phyloP scores from a whole-genome alignment of 2,329 filamentous ascomycete species.

The Aspergillus quadricinctus region DNA sequence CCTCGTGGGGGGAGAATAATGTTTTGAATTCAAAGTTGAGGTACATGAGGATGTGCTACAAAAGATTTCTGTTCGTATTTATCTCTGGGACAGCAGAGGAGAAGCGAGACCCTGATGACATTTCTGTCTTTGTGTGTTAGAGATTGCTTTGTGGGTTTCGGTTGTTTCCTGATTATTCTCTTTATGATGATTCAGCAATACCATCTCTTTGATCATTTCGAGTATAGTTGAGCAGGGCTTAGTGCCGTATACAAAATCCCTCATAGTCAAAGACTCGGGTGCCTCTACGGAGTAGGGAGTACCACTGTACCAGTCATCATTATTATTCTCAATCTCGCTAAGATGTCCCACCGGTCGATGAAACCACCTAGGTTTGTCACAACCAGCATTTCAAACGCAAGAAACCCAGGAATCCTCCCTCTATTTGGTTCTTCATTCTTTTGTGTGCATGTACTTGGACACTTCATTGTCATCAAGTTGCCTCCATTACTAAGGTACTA shows the following conservation, averaged over 20 bases:
- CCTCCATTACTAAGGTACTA: not conserved
- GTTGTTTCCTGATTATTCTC: not conserved
- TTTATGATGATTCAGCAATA: not conserved
- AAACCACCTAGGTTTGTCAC: slow-evolving; percentile 3
- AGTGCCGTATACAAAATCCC: slow-evolving; percentile 15
- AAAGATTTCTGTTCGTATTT: not conserved
- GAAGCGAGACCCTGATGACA: not conserved
- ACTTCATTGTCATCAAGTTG: not conserved
- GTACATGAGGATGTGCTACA: not conserved
- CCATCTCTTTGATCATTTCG: not conserved
- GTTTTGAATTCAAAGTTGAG: not conserved
- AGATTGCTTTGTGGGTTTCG: not conserved
- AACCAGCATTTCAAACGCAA: not conserved
- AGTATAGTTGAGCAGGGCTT: slow-evolving; percentile 1
- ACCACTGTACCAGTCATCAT: slow-evolving; percentile 1
- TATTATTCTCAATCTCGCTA: not conserved
- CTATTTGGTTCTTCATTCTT: not conserved
- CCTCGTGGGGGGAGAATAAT: slow-evolving; percentile 1
- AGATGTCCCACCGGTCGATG: slow-evolving; percentile 1
- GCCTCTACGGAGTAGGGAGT: slow-evolving; percentile 8
- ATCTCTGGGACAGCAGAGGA: not conserved
- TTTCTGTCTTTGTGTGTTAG: not conserved
- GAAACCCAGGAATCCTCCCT: not conserved
- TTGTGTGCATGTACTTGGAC: not conserved
- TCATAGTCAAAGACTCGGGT: slow-evolving; percentile 12